Evolutionary conservation across 768 basidiomycete genomes (phyloP).

Genomic region (Dioszegia hungarica): DNA sequence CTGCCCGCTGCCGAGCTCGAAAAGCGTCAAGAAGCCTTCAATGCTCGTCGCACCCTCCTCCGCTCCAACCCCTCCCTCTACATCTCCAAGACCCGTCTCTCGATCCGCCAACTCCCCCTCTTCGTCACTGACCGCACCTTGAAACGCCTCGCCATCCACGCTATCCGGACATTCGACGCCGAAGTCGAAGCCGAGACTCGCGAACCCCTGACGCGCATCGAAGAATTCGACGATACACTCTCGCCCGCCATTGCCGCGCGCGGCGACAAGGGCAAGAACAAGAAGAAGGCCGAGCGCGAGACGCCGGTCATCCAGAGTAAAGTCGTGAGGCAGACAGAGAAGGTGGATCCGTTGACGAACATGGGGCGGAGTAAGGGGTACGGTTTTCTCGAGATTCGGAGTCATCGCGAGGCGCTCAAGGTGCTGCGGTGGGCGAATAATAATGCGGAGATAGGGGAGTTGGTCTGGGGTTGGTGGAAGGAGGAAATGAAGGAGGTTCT

Average conservation of each 20-base stretch:
- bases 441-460: slow-evolving; percentile 60
- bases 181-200: slow-evolving; percentile 67
- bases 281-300: slow-evolving; percentile 49
- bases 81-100: slow-evolving; percentile 89
- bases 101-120: slow-evolving; percentile 83
- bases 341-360: slow-evolving; percentile 80
- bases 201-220: slow-evolving; percentile 64
- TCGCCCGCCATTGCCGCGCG: slow-evolving; percentile 43
- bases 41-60: slow-evolving; percentile 73
- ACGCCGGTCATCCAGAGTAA: slow-evolving; percentile 79
- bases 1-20: slow-evolving; percentile 74
- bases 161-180: slow-evolving; percentile 68
- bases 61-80: slow-evolving; percentile 89
- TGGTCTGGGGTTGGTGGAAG: slow-evolving; percentile 81
- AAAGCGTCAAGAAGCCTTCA: slow-evolving; percentile 77
- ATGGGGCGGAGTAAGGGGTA: slow-evolving; percentile 89
- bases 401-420: slow-evolving; percentile 82
- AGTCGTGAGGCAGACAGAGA: slow-evolving; percentile 81
- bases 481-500: slow-evolving; percentile 58
- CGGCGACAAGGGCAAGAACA: slow-evolving; percentile 41
- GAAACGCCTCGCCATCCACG: slow-evolving; percentile 79
- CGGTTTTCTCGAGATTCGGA: slow-evolving; percentile 86
- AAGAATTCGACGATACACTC: slow-evolving; percentile 56
- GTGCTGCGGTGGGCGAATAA: slow-evolving; percentile 93
- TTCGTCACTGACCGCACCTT: slow-evolving; percentile 85